phyloP scores from a whole-genome alignment of 1,284 basidiomycete species.

The Peniophora sp. region DNA sequence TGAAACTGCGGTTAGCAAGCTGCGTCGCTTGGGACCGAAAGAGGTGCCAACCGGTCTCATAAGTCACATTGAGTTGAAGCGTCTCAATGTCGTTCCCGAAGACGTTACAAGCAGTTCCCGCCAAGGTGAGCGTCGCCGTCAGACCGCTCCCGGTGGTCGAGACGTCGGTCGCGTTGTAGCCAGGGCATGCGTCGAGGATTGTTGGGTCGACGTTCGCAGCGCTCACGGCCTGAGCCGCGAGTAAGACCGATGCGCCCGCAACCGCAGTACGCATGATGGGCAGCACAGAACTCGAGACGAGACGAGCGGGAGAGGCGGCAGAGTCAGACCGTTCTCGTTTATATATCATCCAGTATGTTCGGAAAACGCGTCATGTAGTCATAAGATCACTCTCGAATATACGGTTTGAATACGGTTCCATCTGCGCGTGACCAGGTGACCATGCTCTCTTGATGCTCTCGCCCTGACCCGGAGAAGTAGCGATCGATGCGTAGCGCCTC shows the following conservation, averaged over 20 bases:
- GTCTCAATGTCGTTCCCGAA: slow-evolving; percentile 52
- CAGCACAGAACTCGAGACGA: not conserved
- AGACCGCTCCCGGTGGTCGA: slow-evolving; percentile 28
- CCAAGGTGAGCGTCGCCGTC: slow-evolving; percentile 45
- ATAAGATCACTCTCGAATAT: no score
- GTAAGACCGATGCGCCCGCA: no score
- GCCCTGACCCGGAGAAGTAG: no score
- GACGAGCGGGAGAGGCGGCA: slow-evolving; percentile 1
- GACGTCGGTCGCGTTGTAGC: slow-evolving; percentile 40
- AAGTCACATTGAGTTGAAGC: slow-evolving; percentile 46
- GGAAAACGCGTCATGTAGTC: no score
- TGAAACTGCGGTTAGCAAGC: slow-evolving; percentile 14
- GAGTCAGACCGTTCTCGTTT: no score
- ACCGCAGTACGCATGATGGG: no score
- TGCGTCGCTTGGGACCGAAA: not conserved
- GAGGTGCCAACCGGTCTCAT: slow-evolving; percentile 41
- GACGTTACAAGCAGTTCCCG: slow-evolving; percentile 50
- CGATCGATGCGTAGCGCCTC: no score
- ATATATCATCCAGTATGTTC: no score
- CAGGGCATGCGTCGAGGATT: slow-evolving; percentile 42
- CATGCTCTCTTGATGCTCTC: no score
- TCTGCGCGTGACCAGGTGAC: no score
- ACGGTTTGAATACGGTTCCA: no score
- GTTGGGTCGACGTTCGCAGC: slow-evolving; percentile 22
- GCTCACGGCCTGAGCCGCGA: no score